Evolutionary conservation across 1,284 basidiomycete genomes (phyloP).

Genomic region (Mycena citricolor): DNA sequence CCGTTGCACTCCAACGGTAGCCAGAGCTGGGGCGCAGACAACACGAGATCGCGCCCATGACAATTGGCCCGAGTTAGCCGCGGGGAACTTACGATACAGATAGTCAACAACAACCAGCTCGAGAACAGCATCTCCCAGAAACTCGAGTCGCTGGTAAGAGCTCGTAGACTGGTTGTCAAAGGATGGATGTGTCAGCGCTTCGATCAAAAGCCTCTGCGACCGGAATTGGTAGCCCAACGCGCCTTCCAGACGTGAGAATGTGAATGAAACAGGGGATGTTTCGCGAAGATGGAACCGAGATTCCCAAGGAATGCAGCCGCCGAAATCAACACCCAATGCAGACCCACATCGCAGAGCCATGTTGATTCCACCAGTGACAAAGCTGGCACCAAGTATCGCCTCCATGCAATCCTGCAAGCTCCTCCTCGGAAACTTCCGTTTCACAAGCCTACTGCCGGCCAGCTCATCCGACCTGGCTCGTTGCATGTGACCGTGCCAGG

Average conservation of each 20-base stretch:
- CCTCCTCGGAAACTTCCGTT: conserved; percentile 54
- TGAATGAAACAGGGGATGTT: conserved; percentile 37
- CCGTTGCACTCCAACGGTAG: conserved; percentile 62
- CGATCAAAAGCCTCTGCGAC: conserved; percentile 59
- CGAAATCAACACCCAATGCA: conserved; percentile 67
- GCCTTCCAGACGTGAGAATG: conserved; percentile 60
- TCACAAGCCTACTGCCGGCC: conserved; percentile 27
- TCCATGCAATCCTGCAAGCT: conserved; percentile 87
- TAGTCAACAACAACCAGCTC: conserved; percentile 75
- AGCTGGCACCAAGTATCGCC: conserved; percentile 74
- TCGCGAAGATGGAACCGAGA: conserved; percentile 45
- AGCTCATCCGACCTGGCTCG: conserved; percentile 31
- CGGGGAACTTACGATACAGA: conserved; percentile 66
- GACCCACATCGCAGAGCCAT: conserved; percentile 66
- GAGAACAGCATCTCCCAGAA: conserved; percentile 82
- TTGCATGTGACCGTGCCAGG: conserved; percentile 52
- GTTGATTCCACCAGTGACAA: conserved; percentile 65
- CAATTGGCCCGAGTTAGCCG: conserved; percentile 73
- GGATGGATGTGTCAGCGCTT: conserved; percentile 82
- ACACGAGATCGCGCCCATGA: conserved; percentile 68
- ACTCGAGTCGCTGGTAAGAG: conserved; percentile 83
- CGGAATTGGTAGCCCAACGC: conserved; percentile 71
- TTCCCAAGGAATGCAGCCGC: conserved; percentile 63
- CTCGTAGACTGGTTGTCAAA: conserved; percentile 40
- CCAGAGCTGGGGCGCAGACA: conserved; percentile 74